These are phyloP conservation scores for Apiosordaria backusii DNA, from an alignment of 495 filamentous ascomycete species.

Conservation along the genomic window DNA sequence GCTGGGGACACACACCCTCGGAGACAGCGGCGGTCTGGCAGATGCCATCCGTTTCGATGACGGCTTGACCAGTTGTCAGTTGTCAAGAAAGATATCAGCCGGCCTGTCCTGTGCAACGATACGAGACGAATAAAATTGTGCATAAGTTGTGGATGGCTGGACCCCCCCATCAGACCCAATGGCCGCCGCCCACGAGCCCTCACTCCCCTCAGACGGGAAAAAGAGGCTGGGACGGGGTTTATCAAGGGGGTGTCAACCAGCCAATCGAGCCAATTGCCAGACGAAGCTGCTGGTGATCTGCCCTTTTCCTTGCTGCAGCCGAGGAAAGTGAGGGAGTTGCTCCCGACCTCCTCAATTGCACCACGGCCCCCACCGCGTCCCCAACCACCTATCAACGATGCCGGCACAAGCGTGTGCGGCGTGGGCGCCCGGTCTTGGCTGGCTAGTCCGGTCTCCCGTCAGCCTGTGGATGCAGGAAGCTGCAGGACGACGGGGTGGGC, in stretches of 20 bases:
- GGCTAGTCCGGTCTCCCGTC: constrained; percentile 4
- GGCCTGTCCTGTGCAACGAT: not conserved
- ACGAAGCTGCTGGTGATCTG: constrained; percentile 21
- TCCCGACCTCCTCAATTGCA: constrained; percentile 16
- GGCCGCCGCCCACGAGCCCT: constrained; percentile 28
- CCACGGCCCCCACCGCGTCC: constrained; percentile 10
- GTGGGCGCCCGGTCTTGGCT: constrained; percentile 8
- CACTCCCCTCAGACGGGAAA: constrained; percentile 15
- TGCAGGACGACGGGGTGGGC: not conserved
- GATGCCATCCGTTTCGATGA: not conserved
- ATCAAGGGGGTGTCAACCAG: not conserved
- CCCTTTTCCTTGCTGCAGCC: constrained; percentile 24
- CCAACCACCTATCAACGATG: constrained; percentile 17
- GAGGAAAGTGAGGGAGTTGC: constrained; percentile 15
- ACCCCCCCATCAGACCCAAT: constrained; percentile 23
- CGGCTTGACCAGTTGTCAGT: not conserved
- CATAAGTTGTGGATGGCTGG: constrained; percentile 17
- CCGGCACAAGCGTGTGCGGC: constrained; percentile 14
- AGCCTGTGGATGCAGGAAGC: constrained; percentile 1
- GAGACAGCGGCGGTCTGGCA: not conserved
- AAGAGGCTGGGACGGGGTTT: constrained; percentile 28
- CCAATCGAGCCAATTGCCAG: constrained; percentile 25
- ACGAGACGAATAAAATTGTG: constrained; percentile 8
- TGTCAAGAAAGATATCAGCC: no score
- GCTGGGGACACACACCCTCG: constrained; percentile 5